phyloP scores from a whole-genome alignment of 1,284 basidiomycete species.

The Exobasidium cylindrosporum region DNA sequence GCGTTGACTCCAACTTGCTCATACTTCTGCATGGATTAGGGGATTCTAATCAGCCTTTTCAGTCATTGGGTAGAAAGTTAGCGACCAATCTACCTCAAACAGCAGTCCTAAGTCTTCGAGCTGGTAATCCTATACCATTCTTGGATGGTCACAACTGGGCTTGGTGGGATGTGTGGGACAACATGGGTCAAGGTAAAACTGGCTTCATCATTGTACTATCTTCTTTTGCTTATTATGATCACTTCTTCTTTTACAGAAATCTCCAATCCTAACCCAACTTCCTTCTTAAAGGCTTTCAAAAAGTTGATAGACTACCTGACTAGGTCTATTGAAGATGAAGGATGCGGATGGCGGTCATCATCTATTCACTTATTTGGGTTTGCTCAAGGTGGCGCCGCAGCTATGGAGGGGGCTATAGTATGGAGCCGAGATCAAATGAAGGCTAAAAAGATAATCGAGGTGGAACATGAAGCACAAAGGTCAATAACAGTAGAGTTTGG shows the following conservation, averaged over 20 bases:
- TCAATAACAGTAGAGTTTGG: neutral
- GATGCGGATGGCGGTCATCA: neutral
- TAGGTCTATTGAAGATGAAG: neutral
- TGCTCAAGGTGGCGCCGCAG: neutral
- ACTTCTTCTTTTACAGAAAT: neutral
- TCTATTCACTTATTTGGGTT: conserved; percentile 2
- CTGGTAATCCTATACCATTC: neutral
- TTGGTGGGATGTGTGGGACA: conserved; percentile 6
- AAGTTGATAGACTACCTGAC: neutral
- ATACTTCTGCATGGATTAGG: conserved; percentile 4
- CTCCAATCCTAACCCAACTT: neutral
- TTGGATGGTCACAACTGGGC: neutral
- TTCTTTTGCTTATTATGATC: neutral
- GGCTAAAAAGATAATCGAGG: neutral
- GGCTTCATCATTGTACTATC: neutral
- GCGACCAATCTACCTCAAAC: conserved; percentile 3
- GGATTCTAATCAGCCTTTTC: neutral
- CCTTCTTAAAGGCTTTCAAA: neutral
- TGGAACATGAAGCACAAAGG: neutral
- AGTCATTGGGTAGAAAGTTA: neutral
- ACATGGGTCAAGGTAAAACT: neutral
- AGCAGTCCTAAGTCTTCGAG: conserved; percentile 1
- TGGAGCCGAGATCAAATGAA: neutral
- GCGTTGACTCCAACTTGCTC: conserved; percentile 5
- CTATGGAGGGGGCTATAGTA: neutral